Base-by-base conservation (phyloP, 2,329 filamentous ascomycete genomes). In the Hypoxylon sp. region DNA sequence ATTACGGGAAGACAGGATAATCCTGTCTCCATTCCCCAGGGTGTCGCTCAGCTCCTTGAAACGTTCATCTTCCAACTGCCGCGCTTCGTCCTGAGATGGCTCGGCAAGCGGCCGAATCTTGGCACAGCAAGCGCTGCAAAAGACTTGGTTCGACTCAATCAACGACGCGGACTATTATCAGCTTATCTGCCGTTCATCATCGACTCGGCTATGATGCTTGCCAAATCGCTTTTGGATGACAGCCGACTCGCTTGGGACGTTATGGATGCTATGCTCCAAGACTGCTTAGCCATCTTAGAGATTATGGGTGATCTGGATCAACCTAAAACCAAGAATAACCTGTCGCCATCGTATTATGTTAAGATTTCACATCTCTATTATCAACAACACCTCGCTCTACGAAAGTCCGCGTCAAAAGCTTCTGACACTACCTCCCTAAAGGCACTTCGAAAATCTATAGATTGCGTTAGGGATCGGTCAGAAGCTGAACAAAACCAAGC, bases 281-380 rank as follows among this genome's bases (percentile, higher is more conserved):
- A 90, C 63, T 86, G 84, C 63, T 72, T 84, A 6, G 77, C 78
- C 5, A 78, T 91, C 12, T 76, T 90, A 8, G 84, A 87, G 32
- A 80, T 82, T 52, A 78, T 89, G 45, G 82, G 82, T 4, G 79
- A 84, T 54, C 61, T 73, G n/a, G 74, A 70, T 52, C 61, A 72
- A 5, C 52, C 65, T 9, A 64, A 53, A 16, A 63, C 72, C 16
- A 73, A 74, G 18, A 67, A 60, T 16, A 78, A 78, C 24, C 70
- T 77, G 6, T 68, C 77, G 18, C 70, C 74, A n/a, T 80, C 80
- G 1, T 87, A 88, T 68, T 81, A 86, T 60, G 84, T 90, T 65
- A 91, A 89, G 71, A 85, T 93, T 24, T 93, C 91, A 0, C 89
- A 91, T 70, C 82, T 91, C 2, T 92, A 92, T 74, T 93, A 89